Evolutionary conservation across 495 filamentous ascomycete species (phyloP).

Genomic region (Penicillium desertorum): DNA sequence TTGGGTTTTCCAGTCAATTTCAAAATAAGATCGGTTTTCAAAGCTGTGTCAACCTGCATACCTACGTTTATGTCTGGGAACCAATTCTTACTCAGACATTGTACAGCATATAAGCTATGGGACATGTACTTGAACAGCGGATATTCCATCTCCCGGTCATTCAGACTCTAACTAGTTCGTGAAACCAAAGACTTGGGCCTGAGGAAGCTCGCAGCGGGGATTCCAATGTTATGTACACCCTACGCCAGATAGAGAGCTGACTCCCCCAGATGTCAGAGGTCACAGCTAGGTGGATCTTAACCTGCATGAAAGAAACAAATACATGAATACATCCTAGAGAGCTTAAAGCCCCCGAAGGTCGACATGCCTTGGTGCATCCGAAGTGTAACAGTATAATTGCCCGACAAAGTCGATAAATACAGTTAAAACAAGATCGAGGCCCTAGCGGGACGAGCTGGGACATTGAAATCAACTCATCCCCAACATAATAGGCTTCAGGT

Average conservation of each 20-base stretch:
- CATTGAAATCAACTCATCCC: too few species aligned
- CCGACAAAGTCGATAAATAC: not conserved
- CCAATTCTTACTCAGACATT: not conserved
- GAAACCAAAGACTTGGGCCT: not conserved
- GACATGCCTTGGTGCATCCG: not conserved
- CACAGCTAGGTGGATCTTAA: too few species aligned
- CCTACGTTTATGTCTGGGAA: not conserved
- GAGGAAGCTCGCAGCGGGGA: not conserved
- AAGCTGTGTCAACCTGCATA: constrained; percentile 2
- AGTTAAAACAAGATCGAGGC: not conserved
- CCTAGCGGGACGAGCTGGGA: not conserved
- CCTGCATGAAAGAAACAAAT: not conserved
- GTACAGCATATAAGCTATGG: not conserved
- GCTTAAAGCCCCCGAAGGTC: not conserved
- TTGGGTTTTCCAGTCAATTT: not conserved
- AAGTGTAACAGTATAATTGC: not conserved
- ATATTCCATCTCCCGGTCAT: not conserved
- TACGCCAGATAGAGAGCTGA: too few species aligned
- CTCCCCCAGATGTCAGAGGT: not conserved
- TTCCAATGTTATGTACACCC: not conserved
- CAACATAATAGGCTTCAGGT: not conserved
- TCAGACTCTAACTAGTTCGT: constrained; percentile 3
- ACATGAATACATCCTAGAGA: not conserved
- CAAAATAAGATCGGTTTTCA: not conserved
- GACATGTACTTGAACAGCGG: not conserved